These are phyloP conservation scores for Agrocybe pediades DNA, from an alignment of 768 basidiomycete genomes.

Conservation along the genomic window DNA sequence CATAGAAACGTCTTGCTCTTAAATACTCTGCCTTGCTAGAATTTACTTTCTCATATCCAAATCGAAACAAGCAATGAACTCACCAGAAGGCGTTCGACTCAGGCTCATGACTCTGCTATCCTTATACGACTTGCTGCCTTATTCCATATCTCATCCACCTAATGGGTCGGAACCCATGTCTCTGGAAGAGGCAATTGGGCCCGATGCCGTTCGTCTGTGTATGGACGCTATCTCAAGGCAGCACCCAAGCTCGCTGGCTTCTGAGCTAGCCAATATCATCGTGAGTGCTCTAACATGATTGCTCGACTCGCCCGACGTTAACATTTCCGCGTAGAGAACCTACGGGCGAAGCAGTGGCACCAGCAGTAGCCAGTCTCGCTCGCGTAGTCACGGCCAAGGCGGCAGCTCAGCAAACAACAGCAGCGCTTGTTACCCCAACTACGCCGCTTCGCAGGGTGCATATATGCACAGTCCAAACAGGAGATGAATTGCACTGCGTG, in stretches of 20 bases:
- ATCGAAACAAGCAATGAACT: slow-evolving; percentile 16
- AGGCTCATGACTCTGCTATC: slow-evolving; percentile 31
- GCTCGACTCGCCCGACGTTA: not conserved
- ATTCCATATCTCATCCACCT: slow-evolving; percentile 32
- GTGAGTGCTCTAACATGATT: slow-evolving; percentile 3
- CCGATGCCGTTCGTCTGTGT: slow-evolving; percentile 25
- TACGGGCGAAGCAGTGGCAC: not conserved
- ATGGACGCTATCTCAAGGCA: slow-evolving; percentile 20
- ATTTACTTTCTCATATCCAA: too few species aligned
- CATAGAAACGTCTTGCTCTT: too few species aligned
- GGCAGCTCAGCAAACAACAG: not conserved
- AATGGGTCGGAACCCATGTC: slow-evolving; percentile 23
- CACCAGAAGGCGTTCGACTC: slow-evolving; percentile 22
- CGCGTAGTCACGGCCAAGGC: not conserved
- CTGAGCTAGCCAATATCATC: slow-evolving; percentile 16
- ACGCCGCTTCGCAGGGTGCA: too few species aligned
- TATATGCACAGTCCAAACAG: not conserved
- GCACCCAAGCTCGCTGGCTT: slow-evolving; percentile 8
- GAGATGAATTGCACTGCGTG: not conserved
- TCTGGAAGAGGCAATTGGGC: slow-evolving; percentile 26
- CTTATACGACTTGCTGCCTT: slow-evolving; percentile 32
- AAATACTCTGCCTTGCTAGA: too few species aligned
- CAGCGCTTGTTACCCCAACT: not conserved
- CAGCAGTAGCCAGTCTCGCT: not conserved
- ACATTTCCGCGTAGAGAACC: not conserved